Conservation (phyloP, 345 rosid species). For the Euphorbia pulcherrima region DNA sequence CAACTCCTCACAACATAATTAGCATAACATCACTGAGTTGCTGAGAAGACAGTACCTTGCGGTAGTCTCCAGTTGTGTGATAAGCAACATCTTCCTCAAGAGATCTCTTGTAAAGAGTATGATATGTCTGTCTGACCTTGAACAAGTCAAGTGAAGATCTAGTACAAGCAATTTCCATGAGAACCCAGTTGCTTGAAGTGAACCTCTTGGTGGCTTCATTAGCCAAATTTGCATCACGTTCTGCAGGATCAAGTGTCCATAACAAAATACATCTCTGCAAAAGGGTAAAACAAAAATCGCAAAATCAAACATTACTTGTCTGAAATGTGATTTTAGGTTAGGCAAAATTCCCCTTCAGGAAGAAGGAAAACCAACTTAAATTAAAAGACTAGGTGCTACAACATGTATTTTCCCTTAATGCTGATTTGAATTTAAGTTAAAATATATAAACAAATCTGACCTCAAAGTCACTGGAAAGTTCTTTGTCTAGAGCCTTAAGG, state of each 20-base stretch:
- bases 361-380: no score
- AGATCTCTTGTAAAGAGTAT: slow-evolving; percentile 68
- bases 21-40: not conserved
- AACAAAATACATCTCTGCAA: slow-evolving; percentile 56
- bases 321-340: no score
- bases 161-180: slow-evolving; percentile 78
- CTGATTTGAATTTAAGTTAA: no score
- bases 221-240: slow-evolving; percentile 78
- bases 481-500: slow-evolving; percentile 66
- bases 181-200: slow-evolving; percentile 64
- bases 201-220: slow-evolving; percentile 72
- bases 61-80: slow-evolving; percentile 66
- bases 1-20: not conserved
- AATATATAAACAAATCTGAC: slow-evolving; percentile 49
- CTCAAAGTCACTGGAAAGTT: slow-evolving; percentile 87
- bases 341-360: no score
- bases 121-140: slow-evolving; percentile 65
- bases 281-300: no score
- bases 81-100: slow-evolving; percentile 89
- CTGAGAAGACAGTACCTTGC: slow-evolving; percentile 48
- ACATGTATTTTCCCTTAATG: no score
- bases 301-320: slow-evolving; percentile 4
- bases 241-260: slow-evolving; percentile 72
- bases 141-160: slow-evolving; percentile 63
- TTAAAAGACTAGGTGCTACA: no score